Evolutionary conservation across 495 filamentous ascomycete genomes (phyloP).

Genomic region (Daldinia concentrica): DNA sequence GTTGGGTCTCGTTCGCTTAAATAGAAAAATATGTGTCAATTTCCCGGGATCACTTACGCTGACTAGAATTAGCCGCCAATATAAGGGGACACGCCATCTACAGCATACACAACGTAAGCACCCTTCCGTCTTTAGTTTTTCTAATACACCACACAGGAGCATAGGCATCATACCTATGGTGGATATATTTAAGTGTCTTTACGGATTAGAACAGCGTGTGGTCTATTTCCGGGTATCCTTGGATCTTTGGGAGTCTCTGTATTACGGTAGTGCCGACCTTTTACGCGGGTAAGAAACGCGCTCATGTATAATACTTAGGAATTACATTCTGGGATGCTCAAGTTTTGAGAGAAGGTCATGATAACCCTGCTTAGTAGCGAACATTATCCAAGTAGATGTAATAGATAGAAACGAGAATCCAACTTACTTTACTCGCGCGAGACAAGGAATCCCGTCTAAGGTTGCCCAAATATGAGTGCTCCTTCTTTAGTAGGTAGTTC

Average conservation of each 20-base stretch:
- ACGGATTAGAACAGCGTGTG: neutral
- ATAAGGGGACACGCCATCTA: slow-evolving; percentile 8
- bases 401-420: too few relatives aligned
- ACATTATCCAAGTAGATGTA: too few relatives aligned
- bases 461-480: neutral
- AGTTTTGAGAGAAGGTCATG: neutral
- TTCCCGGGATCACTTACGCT: slow-evolving; percentile 20
- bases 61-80: slow-evolving; percentile 35
- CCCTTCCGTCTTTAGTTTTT: neutral
- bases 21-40: slow-evolving; percentile 40
- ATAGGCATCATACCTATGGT: neutral
- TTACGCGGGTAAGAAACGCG: neutral
- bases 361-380: neutral
- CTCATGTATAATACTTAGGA: neutral
- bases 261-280: neutral
- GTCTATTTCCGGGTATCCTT: neutral
- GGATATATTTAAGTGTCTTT: neutral
- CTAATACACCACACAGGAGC: neutral
- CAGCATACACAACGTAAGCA: slow-evolving; percentile 10
- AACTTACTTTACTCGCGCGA: neutral
- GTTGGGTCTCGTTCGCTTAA: neutral
- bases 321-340: too few relatives aligned
- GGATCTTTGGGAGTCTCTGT: neutral
- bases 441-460: neutral
- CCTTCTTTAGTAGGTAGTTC: slow-evolving; percentile 17